These are phyloP conservation scores for Leccinum rimulosum DNA, from an alignment of 768 basidiomycete genomes.

Conservation along the genomic window DNA sequence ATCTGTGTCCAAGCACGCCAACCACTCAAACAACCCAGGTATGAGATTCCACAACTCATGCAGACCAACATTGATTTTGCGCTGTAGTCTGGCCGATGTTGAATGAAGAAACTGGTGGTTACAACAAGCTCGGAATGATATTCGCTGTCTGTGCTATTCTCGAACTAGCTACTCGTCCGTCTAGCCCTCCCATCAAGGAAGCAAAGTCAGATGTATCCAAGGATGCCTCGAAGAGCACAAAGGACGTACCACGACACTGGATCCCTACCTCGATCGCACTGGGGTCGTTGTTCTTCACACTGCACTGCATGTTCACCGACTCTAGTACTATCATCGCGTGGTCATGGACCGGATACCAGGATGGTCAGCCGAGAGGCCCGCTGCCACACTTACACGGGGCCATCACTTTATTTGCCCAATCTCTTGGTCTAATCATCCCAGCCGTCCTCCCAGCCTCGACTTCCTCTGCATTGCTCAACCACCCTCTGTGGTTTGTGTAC, in stretches of 20 bases:
- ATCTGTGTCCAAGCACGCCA: constrained; percentile 70
- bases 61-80: not conserved
- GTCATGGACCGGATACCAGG: constrained; percentile 87
- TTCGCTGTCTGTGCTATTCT: constrained; percentile 57
- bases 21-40: constrained; percentile 82
- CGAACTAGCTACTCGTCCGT: constrained; percentile 50
- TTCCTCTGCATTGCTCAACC: constrained; percentile 32
- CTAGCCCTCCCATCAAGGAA: constrained; percentile 9
- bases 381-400: constrained; percentile 69
- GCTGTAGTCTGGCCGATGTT: constrained; percentile 75
- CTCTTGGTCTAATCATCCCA: constrained; percentile 50
- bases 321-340: constrained; percentile 77
- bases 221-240: not conserved
- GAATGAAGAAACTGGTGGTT: constrained; percentile 60
- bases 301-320: constrained; percentile 74
- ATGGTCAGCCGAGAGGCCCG: constrained; percentile 61
- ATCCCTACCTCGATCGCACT: constrained; percentile 50
- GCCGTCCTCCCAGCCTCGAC: constrained; percentile 26
- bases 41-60: constrained; percentile 1
- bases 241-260: constrained; percentile 30
- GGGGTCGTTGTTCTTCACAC: constrained; percentile 65
- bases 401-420: constrained; percentile 63
- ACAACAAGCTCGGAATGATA: constrained; percentile 63
- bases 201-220: not conserved
- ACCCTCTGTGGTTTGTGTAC: constrained; percentile 53